Percentiles rank a stretch among this genome's conserved stretches.
Conservation (phyloP, 768 basidiomycete genomes). For the Mycena galericulata region DNA sequence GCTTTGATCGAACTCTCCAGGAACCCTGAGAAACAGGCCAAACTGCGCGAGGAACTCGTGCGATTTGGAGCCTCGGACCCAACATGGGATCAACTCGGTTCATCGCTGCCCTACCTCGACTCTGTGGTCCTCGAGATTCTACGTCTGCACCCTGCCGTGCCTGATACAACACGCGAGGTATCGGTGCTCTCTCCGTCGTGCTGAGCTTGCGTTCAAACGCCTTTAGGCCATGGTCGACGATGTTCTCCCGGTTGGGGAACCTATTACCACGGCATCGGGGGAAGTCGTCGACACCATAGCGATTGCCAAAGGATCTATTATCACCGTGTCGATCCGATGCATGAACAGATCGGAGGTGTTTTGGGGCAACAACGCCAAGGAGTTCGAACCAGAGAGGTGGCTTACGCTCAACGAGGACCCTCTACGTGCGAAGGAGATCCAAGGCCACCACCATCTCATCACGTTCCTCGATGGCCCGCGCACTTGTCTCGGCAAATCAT, state of each 20-base stretch:
- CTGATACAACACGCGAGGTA: constrained; percentile 48
- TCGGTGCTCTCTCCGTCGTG: not conserved
- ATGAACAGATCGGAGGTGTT: constrained; percentile 55
- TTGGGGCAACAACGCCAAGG: constrained; percentile 59
- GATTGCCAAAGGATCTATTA: constrained; percentile 52
- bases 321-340: constrained; percentile 54
- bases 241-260: constrained; percentile 50
- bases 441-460: constrained; percentile 53
- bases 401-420: constrained; percentile 42
- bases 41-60: constrained; percentile 48
- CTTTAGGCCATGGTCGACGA: constrained; percentile 52
- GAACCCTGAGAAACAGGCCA: constrained; percentile 45
- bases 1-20: constrained; percentile 51
- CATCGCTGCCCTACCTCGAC: constrained; percentile 53
- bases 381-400: constrained; percentile 61
- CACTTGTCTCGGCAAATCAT: constrained; percentile 57
- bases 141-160: constrained; percentile 50
- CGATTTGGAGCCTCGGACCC: constrained; percentile 42
- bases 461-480: constrained; percentile 60
- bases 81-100: constrained; percentile 52
- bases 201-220: not conserved
- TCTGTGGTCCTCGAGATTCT: constrained; percentile 55
- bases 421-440: constrained; percentile 46
- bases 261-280: constrained; percentile 45
- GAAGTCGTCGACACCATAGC: constrained; percentile 44